These are phyloP conservation scores for Pyrenochaeta sp. DNA, from an alignment of 2,329 filamentous ascomycete species.

Conservation along the genomic window DNA sequence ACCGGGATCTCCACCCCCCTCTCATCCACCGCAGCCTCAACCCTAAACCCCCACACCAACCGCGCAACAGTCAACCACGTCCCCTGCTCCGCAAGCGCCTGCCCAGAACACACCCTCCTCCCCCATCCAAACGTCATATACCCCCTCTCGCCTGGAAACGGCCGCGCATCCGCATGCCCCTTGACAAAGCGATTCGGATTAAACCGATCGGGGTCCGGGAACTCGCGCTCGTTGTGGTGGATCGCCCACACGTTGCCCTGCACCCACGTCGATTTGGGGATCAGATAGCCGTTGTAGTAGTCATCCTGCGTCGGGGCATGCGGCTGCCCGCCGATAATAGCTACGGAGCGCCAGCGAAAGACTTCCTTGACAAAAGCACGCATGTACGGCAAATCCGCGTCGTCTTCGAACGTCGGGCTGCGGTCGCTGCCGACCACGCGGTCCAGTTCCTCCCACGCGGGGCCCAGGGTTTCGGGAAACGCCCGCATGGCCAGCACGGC, in stretches of 20 bases:
- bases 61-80: slow-evolving; percentile 66
- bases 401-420: slow-evolving; percentile 45
- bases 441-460: slow-evolving; percentile 45
- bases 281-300: slow-evolving; percentile 47
- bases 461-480: slow-evolving; percentile 38
- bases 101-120: slow-evolving; percentile 65
- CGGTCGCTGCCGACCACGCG: slow-evolving; percentile 40
- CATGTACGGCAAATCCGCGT: slow-evolving; percentile 47
- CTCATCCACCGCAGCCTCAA: slow-evolving; percentile 52
- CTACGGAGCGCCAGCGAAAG: slow-evolving; percentile 44
- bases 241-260: slow-evolving; percentile 53
- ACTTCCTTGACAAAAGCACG: slow-evolving; percentile 47
- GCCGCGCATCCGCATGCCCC: slow-evolving; percentile 34
- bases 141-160: slow-evolving; percentile 55
- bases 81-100: slow-evolving; percentile 66
- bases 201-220: slow-evolving; percentile 48
- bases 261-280: slow-evolving; percentile 50
- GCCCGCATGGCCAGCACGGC: slow-evolving; percentile 44
- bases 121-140: slow-evolving; percentile 65
- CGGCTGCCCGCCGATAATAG: slow-evolving; percentile 46
- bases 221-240: slow-evolving; percentile 48
- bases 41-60: slow-evolving; percentile 65
- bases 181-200: slow-evolving; percentile 42
- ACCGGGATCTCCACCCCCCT: slow-evolving; percentile 59
- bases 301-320: slow-evolving; percentile 46